phyloP scores from a whole-genome alignment of 2,329 filamentous ascomycete species.

The Nigrospora sphaerica region DNA sequence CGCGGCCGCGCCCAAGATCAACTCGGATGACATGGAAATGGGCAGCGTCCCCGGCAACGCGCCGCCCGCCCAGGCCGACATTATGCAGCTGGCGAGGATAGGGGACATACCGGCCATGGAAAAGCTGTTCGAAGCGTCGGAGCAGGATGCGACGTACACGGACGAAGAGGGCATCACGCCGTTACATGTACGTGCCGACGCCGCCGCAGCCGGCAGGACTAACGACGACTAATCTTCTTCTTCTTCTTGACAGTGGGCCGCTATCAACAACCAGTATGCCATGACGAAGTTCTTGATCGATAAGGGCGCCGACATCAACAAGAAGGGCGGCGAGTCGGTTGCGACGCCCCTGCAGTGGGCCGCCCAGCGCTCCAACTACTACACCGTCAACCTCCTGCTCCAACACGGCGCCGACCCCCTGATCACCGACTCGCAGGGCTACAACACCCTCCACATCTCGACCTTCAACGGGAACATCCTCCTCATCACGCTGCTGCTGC shows the following conservation, averaged over 20 bases:
- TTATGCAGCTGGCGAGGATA: constrained; percentile 90
- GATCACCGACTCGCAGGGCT: constrained; percentile 88
- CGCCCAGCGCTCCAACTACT: constrained; percentile 92
- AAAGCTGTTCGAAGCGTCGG: constrained; percentile 77
- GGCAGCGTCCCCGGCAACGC: constrained; percentile 37
- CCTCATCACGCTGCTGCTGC: constrained; percentile 79
- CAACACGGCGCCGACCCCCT: constrained; percentile 89
- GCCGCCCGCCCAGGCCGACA: constrained; percentile 57
- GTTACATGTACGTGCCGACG: constrained; percentile 63
- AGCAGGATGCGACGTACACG: constrained; percentile 72
- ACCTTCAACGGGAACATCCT: constrained; percentile 96
- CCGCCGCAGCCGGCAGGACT: neutral
- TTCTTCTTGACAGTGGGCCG: constrained; percentile 67
- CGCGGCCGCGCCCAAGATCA: constrained; percentile 47
- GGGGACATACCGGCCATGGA: constrained; percentile 85
- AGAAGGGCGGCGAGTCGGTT: constrained; percentile 89
- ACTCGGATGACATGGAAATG: constrained; percentile 47
- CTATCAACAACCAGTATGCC: constrained; percentile 97
- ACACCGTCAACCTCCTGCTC: constrained; percentile 87
- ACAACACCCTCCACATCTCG: constrained; percentile 94
- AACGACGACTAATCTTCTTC: neutral
- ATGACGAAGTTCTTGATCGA: constrained; percentile 94
- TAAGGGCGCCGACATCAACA: constrained; percentile 82
- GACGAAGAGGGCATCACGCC: constrained; percentile 95
- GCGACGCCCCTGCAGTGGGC: constrained; percentile 96